Base-by-base conservation (phyloP, 2,329 filamentous ascomycete genomes). In the Trichoderma oligosporum region DNA sequence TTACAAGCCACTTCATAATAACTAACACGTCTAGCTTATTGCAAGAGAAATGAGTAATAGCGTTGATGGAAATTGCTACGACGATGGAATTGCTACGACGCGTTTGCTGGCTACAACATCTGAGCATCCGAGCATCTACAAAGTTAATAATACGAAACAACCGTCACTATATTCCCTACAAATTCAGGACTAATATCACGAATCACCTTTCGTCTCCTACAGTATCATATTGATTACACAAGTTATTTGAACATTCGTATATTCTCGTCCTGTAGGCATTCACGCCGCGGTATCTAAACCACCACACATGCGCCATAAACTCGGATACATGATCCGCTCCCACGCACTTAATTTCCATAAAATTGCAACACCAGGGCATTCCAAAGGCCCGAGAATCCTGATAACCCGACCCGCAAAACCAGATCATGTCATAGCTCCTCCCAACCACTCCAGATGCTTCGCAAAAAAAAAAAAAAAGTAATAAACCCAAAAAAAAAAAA, bases 211-310 rank as follows among this genome's bases (percentile, higher is more conserved):
- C n/a, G n/a, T n/a, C n/a, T n/a, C n/a, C n/a, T n/a, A n/a, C n/a
- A n/a, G n/a, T n/a, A n/a, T n/a, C n/a, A n/a, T n/a, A n/a, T n/a
- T n/a, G n/a, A n/a, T n/a, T n/a, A n/a, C n/a, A n/a, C 20, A n/a
- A 8, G 3, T 18, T 38, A n/a, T 54, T 53, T 60, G 69, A 71
- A 68, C 61, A 62, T 63, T 73, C 70, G 67, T 73, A 62, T 73
- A 72, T 73, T 73, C 69, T 71, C 68, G 66, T 71, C 64, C 68
- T 62, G 66, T 66, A 61, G 66, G 61, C 60, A 66, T 60, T 61
- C 57, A 62, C 63, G 67, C 68, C 65, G 65, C 66, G 62, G 61
- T 62, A 63, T 70, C 63, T 63, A 63, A 69, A 65, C 63, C 65
- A 60, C 64, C n/a, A 66, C 65, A 69, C 49, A 48, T 58, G 66